Conservation (phyloP, 345 rosid species). For the Conringia planisiliqua region DNA sequence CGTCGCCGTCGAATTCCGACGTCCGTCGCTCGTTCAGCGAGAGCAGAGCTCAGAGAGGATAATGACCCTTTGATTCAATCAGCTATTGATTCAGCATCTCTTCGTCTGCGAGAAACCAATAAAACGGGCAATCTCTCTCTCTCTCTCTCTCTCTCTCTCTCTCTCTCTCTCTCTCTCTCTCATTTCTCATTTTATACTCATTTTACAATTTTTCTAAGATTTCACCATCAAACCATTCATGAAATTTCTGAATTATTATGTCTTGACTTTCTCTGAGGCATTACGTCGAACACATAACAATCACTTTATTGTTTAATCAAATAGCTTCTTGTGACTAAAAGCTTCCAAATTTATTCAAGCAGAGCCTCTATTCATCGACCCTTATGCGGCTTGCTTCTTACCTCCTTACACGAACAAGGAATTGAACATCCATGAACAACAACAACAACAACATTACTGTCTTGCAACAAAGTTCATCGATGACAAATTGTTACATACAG, state of each 20-base stretch:
- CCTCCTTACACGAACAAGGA: slow-evolving; percentile 45
- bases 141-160: background rate
- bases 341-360: slow-evolving; percentile 22
- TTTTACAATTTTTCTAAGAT: background rate
- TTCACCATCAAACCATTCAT: background rate
- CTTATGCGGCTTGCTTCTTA: slow-evolving; percentile 80
- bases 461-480: slow-evolving; percentile 81
- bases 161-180: too few species aligned
- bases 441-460: slow-evolving; percentile 49
- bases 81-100: slow-evolving; percentile 60
- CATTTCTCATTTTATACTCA: background rate
- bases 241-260: background rate
- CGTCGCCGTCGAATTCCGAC: background rate
- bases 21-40: background rate
- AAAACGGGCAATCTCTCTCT: slow-evolving; percentile 44
- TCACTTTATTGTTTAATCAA: background rate
- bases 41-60: slow-evolving; percentile 47
- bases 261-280: slow-evolving; percentile 8
- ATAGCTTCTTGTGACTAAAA: background rate
- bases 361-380: slow-evolving; percentile 88
- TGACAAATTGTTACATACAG: slow-evolving; percentile 60
- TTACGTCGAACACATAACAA: slow-evolving; percentile 14
- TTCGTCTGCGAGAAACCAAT: slow-evolving; percentile 79
- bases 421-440: slow-evolving; percentile 42
- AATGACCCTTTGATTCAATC: slow-evolving; percentile 58